Conservation (phyloP, 2,329 filamentous ascomycete species). For the Botrytis medusae region DNA sequence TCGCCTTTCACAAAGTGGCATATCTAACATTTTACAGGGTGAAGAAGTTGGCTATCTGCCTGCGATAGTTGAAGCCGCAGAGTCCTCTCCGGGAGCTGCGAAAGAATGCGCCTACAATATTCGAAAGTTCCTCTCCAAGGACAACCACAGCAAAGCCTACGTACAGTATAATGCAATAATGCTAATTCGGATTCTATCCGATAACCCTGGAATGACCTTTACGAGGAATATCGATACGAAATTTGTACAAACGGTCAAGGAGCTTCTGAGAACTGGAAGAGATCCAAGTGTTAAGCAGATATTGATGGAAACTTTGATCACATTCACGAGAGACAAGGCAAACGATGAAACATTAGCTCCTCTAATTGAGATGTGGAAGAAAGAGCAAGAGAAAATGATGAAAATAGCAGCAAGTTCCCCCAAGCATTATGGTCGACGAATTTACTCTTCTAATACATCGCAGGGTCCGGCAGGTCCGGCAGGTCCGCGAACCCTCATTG, state of each 20-base stretch:
- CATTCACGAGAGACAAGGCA: constrained; percentile 64
- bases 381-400: constrained; percentile 68
- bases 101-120: constrained; percentile 77
- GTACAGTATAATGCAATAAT: constrained; percentile 96
- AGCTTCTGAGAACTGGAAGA: constrained; percentile 67
- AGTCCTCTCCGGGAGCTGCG: constrained; percentile 85
- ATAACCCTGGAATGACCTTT: constrained; percentile 89
- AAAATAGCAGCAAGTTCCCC: constrained; percentile 46
- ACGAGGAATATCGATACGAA: constrained; percentile 87
- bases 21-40: constrained; percentile 50
- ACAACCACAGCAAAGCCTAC: constrained; percentile 63
- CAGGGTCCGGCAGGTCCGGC: constrained; percentile 38
- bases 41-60: constrained; percentile 93
- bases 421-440: not conserved
- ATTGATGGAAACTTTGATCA: constrained; percentile 80
- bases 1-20: not conserved
- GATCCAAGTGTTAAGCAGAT: constrained; percentile 82
- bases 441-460: constrained; percentile 9
- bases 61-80: constrained; percentile 89
- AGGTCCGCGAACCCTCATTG: constrained; percentile 45
- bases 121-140: constrained; percentile 76
- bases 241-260: constrained; percentile 74
- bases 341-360: constrained; percentile 70
- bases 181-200: constrained; percentile 85
- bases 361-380: constrained; percentile 85